Base-by-base conservation (phyloP, 306 rosid species). In the Cyamopsis tetragonoloba region DNA sequence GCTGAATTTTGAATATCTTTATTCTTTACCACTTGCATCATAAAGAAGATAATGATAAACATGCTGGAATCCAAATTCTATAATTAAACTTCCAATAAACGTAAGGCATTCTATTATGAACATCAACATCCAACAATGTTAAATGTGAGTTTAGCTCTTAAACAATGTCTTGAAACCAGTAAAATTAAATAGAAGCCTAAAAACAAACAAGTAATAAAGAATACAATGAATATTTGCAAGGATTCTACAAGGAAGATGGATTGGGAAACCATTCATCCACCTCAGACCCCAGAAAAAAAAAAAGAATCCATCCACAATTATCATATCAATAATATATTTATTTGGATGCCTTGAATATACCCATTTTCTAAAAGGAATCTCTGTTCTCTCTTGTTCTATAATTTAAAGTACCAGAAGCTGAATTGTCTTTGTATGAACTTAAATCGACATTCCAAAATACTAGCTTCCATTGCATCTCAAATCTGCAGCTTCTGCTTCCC, bases 201-300 rank as follows among this genome's bases (percentile, higher is more conserved):
- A 44, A 70, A 51, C 38, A 62, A 61, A 54, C 83, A 58, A 77
- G 83, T 54, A 66, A 81, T 70, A 78, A 84, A 78, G 75, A 84
- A 81, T 78, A 79, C 73, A 70, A 79, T 72, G 80, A 80, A 78
- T 72, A 57, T 78, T 57, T 81, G 46, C 76, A 68, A 69, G 67
- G 61, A 68, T 75, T 68, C 84, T 75, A 59, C 74, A 65, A 30
- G 71, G 62, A 65, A 58, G 57, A 39, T 75, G 72, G 59, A 30
- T 27, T 47, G 70, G 60, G 30, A 51, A 60, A 82, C 59, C 71
- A 55, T 38, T 27, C 38, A 70, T 62, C 66, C 76, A 68, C 38
- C 79, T 77, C 59, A 27, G 1, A 34, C 54, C 70, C 78, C 31
- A 59, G 39, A 75, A 62, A 62, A 81, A 59, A 31, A 75, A 62